Percentiles rank a stretch among this genome's conserved stretches.
Conservation (phyloP, 805 yeast species). For the Lipomyces sp. region DNA sequence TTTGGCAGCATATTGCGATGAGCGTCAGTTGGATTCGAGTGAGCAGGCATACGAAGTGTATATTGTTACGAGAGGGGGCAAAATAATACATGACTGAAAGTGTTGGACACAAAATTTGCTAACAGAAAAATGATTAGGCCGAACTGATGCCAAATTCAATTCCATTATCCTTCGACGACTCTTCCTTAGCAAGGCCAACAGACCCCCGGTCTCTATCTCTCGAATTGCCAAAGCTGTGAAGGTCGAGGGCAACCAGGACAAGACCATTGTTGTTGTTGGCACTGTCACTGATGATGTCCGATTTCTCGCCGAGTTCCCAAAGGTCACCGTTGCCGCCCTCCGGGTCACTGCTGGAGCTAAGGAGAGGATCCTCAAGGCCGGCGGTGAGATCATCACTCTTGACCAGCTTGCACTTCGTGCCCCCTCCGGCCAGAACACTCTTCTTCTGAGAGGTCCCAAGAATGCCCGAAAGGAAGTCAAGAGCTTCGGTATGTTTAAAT, state of each 20-base stretch:
- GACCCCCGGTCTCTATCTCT: conserved; percentile 98
- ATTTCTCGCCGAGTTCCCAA: conserved; percentile 83
- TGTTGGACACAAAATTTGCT: neutral
- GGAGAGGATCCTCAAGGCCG: conserved; percentile 95
- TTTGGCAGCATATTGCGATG: too few relatives aligned
- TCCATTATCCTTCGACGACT: conserved; percentile 91
- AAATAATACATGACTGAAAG: neutral
- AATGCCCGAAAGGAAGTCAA: conserved; percentile 98
- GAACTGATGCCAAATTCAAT: conserved; percentile 98
- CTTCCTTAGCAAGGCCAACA: conserved; percentile 98
- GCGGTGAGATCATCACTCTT: conserved; percentile 99
- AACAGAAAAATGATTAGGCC: conserved; percentile 58
- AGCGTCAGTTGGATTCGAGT: neutral
- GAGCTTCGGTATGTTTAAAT: conserved; percentile 68
- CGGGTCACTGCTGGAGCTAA: conserved; percentile 99
- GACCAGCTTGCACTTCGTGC: conserved; percentile 99
- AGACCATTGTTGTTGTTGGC: conserved; percentile 98
- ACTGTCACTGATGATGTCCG: conserved; percentile 99
- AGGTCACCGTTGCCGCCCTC: conserved; percentile 97
- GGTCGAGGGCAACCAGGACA: conserved; percentile 83
- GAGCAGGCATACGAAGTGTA: neutral
- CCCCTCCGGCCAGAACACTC: conserved; percentile 99
- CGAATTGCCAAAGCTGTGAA: conserved; percentile 83
- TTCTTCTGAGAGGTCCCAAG: conserved; percentile 98
- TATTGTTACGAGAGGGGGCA: neutral